These are phyloP conservation scores for Durio zibethinus DNA, from an alignment of 345 rosid genomes.

Conservation along the genomic window DNA sequence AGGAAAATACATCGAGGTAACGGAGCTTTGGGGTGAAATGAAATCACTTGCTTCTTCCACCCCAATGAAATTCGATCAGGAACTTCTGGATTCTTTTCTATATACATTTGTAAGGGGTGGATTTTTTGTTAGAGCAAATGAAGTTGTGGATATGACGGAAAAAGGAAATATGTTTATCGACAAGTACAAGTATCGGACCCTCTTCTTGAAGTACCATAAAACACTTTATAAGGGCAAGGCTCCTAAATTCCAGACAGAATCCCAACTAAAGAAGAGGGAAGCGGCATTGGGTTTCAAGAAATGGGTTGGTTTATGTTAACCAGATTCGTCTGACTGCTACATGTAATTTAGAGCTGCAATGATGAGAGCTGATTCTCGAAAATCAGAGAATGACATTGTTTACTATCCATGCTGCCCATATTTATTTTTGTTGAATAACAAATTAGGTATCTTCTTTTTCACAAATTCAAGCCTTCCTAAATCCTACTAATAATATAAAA, in stretches of 20 bases:
- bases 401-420: no score
- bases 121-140: slow-evolving; percentile 72
- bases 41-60: slow-evolving; percentile 64
- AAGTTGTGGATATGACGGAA: slow-evolving; percentile 83
- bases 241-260: slow-evolving; percentile 83
- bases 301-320: slow-evolving; percentile 70
- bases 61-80: slow-evolving; percentile 81
- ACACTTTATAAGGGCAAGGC: slow-evolving; percentile 83
- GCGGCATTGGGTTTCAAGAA: slow-evolving; percentile 68
- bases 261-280: slow-evolving; percentile 73
- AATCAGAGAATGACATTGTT: not conserved
- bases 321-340: not conserved
- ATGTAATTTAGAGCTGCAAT: not conserved
- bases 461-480: no score
- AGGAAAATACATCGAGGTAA: slow-evolving; percentile 80
- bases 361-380: not conserved
- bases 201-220: slow-evolving; percentile 89
- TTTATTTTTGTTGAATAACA: no score
- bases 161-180: slow-evolving; percentile 77
- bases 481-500: no score
- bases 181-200: slow-evolving; percentile 78
- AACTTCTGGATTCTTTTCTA: slow-evolving; percentile 85
- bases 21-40: slow-evolving; percentile 98
- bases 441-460: no score
- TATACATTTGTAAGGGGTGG: slow-evolving; percentile 91